Evolutionary conservation across 1,139 yeast genomes (phyloP), one percentile per base, ranked within the genome.

Genomic region (Arxiozyma heterogenica): DNA sequence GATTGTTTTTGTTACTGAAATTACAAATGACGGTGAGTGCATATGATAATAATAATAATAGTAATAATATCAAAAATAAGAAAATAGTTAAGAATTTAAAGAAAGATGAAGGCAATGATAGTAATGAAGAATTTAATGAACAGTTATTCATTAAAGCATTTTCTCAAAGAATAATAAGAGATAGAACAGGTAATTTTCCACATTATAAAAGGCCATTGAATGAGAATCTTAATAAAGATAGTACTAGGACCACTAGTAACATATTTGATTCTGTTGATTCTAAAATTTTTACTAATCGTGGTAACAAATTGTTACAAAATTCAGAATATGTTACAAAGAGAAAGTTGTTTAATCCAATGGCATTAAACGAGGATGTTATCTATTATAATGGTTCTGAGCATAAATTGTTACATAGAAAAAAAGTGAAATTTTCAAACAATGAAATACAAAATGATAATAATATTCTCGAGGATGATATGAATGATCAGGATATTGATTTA

Each of bases 221-320:
- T 54, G 50, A 54, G 4, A 20, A 52, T 6, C 30, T 27, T 7
- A 27, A 27, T 27, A 27, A 27, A 27, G 30, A 27, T 27, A 8
- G 30, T 27, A 27, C 11, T 27, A 27, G 30, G 30, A 27, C 11
- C 30, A 27, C 2, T 27, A 27, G 9, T 27, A 27, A 8, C 30
- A 55, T 66, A 6, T 69, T 59, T 51, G 65, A 64, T 3, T 56
- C 60, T 6, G 61, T 65, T 3, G 47, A 45, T 27, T 57, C 64
- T 27, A 73, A 74, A 3, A 67, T 68, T 21, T 61, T 69, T 1
- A 68, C 82, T 0, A 84, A 84, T 63, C 72, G 88, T 53, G 88
- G 88, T 15, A 77, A 79, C 59, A 84, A 84, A 64, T 70, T 83
- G 45, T 75, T 79, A 52, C 74, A 76, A 45, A 77, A 76, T 1